phyloP scores from a whole-genome alignment of 2,329 filamentous ascomycete genomes.

The Mariannaea sp. region DNA sequence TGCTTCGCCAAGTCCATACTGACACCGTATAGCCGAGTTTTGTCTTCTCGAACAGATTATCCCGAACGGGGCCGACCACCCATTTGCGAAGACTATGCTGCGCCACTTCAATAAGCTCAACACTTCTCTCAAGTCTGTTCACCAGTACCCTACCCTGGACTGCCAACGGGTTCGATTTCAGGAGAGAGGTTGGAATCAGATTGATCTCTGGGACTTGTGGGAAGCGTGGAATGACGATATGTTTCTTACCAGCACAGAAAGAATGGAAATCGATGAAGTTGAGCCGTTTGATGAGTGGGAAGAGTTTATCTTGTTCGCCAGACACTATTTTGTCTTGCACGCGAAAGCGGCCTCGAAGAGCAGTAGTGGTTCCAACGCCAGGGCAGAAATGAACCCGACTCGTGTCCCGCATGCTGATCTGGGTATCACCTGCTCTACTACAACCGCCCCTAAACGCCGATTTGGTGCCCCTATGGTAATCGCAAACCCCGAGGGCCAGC shows the following conservation, averaged over 20 bases:
- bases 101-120: conserved; percentile 80
- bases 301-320: conserved; percentile 83
- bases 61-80: conserved; percentile 76
- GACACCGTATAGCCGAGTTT: conserved; percentile 62
- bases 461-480: conserved; percentile 62
- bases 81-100: conserved; percentile 87
- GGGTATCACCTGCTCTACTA: conserved; percentile 19
- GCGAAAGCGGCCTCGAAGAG: conserved; percentile 47
- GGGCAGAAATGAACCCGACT: background rate
- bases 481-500: conserved; percentile 46
- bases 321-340: conserved; percentile 81
- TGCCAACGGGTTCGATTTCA: conserved; percentile 72
- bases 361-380: background rate
- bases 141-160: conserved; percentile 68
- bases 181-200: conserved; percentile 67
- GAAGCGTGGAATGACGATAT: conserved; percentile 74
- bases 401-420: conserved; percentile 2
- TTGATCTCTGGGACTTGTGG: conserved; percentile 75
- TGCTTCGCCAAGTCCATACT: conserved; percentile 15
- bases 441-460: conserved; percentile 50
- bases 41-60: conserved; percentile 86
- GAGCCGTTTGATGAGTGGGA: conserved; percentile 98
- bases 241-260: conserved; percentile 66
- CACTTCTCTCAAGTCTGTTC: conserved; percentile 76
- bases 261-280: conserved; percentile 66